A percentile compares a stretch with the other conserved stretches of the same genome.
These are phyloP conservation scores for Iberis pinnata DNA, from an alignment of 345 rosid species.

Conservation along the genomic window DNA sequence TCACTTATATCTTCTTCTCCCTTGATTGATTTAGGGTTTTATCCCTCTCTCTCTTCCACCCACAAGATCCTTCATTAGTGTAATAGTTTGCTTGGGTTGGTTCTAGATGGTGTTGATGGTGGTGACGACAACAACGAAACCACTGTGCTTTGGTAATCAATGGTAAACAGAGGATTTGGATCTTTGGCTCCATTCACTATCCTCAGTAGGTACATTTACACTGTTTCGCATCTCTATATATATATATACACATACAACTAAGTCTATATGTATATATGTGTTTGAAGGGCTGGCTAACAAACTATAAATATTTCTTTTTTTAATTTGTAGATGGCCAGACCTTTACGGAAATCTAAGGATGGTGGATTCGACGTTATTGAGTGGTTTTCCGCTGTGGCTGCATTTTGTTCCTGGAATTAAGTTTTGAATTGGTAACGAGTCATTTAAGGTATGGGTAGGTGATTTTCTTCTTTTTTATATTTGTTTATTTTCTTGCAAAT, in stretches of 20 bases:
- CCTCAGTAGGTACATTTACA: conserved; percentile 60
- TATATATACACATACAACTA: no score
- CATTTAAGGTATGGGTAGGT: conserved; percentile 56
- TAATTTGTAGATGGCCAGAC: conserved; percentile 74
- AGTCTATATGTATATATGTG: neutral
- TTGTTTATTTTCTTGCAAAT: neutral
- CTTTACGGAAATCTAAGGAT: conserved; percentile 89
- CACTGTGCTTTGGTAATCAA: conserved; percentile 65
- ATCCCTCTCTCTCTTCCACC: no score
- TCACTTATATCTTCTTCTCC: no score
- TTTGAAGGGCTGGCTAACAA: neutral
- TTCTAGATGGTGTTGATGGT: no score
- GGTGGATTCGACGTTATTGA: conserved; percentile 90
- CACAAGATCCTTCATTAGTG: no score
- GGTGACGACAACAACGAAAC: conserved; percentile 34
- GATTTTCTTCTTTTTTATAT: neutral
- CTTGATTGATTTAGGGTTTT: no score
- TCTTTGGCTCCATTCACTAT: conserved; percentile 94
- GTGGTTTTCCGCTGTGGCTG: conserved; percentile 94
- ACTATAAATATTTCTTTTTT: neutral
- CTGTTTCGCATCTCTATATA: neutral
- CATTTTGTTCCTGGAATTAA: conserved; percentile 80
- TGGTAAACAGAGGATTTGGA: conserved; percentile 61
- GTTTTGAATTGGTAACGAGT: conserved; percentile 79
- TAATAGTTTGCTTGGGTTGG: no score